Conservation (phyloP, 2,329 filamentous ascomycete genomes). For the Penicillium brevicompactum region DNA sequence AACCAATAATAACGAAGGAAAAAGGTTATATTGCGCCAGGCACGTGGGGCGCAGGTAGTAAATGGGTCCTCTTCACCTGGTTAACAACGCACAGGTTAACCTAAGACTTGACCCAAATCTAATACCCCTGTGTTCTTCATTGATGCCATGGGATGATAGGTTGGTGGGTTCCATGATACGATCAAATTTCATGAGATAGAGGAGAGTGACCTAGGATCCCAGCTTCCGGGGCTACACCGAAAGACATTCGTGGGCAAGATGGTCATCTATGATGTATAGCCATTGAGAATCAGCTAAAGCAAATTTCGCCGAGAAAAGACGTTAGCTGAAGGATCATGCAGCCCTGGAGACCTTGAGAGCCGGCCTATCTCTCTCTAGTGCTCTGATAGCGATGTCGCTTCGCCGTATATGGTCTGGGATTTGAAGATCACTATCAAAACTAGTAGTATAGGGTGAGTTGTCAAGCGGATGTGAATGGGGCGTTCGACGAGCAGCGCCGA, state of each 20-base stretch:
- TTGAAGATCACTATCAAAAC: too few relatives aligned
- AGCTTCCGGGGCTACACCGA: background rate
- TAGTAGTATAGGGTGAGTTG: too few relatives aligned
- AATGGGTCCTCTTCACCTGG: background rate
- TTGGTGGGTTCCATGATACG: background rate
- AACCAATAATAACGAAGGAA: background rate
- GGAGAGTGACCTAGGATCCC: background rate
- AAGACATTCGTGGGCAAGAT: background rate
- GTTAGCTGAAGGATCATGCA: background rate
- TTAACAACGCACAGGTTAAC: background rate
- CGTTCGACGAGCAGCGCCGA: too few relatives aligned
- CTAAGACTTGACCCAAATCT: background rate
- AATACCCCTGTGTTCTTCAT: background rate
- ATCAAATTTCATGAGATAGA: background rate
- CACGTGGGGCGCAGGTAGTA: background rate
- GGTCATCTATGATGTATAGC: background rate
- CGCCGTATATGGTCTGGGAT: too few relatives aligned
- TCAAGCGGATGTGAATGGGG: too few relatives aligned
- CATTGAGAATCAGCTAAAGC: background rate
- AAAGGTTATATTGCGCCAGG: background rate
- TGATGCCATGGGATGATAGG: background rate
- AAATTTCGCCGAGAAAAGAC: background rate
- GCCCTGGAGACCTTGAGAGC: background rate
- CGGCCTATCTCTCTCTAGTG: background rate
- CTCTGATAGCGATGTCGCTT: background rate